Conservation (phyloP, 768 basidiomycete genomes). For the Calocera cornea region DNA sequence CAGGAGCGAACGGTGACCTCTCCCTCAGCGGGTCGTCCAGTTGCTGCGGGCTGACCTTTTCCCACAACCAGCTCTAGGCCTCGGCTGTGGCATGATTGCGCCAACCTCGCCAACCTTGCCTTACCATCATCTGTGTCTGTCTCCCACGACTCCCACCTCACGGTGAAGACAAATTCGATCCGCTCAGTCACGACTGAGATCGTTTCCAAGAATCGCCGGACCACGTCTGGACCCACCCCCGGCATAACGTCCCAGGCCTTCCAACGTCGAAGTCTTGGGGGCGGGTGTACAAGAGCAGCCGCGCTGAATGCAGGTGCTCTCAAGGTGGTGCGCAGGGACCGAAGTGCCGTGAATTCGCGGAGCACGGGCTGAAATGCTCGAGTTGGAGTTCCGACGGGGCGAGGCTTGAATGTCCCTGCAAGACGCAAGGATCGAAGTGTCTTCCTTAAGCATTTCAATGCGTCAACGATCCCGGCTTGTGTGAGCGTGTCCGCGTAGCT, state of each 20-base stretch:
- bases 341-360: background rate
- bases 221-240: background rate
- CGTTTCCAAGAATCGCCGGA: background rate
- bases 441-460: background rate
- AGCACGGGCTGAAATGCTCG: background rate
- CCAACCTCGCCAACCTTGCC: background rate
- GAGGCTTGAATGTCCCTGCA: background rate
- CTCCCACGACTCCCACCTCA: conserved; percentile 1
- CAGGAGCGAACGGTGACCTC: background rate
- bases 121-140: background rate
- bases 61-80: background rate
- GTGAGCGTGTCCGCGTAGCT: background rate
- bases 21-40: background rate
- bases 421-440: background rate
- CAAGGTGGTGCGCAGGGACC: background rate
- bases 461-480: background rate
- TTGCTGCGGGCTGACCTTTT: background rate
- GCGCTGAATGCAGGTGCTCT: background rate
- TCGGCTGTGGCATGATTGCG: background rate
- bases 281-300: background rate
- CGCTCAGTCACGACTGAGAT: background rate
- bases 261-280: background rate
- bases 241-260: conserved; percentile 1
- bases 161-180: background rate
- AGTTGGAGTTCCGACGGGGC: background rate